Evolutionary conservation across 2,329 filamentous ascomycete species (phyloP).

Genomic region (Apiospora arundinis): DNA sequence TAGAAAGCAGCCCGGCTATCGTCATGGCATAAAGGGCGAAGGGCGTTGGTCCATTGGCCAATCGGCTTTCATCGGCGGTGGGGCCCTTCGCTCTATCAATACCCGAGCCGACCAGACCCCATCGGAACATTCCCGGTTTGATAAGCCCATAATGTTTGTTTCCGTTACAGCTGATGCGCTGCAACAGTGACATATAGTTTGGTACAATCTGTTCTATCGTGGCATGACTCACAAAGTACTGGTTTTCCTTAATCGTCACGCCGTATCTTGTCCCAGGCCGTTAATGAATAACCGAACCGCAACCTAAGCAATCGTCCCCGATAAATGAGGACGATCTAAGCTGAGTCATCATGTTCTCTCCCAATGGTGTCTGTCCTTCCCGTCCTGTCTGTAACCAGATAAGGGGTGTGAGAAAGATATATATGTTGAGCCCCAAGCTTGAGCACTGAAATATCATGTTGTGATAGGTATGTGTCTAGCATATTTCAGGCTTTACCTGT

Average conservation of each 20-base stretch:
- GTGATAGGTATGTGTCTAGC: no score
- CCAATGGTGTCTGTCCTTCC: background rate
- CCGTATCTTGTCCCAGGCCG: background rate
- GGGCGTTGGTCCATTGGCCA: background rate
- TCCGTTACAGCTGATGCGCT: background rate
- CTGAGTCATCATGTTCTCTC: background rate
- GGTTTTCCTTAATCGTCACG: no score
- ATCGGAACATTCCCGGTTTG: background rate
- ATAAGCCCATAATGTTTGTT: background rate
- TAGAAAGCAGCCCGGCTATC: background rate
- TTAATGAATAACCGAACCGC: background rate
- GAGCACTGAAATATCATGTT: background rate
- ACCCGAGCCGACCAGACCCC: background rate
- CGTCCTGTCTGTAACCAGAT: background rate
- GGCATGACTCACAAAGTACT: background rate
- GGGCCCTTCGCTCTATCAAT: constrained; percentile 8
- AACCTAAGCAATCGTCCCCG: background rate
- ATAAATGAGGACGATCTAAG: background rate
- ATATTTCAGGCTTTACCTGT: no score
- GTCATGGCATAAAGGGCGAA: background rate
- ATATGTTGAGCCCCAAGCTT: background rate
- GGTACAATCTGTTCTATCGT: background rate
- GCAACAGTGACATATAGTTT: background rate
- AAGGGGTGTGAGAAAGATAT: background rate
- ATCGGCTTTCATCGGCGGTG: constrained; percentile 21